These are phyloP conservation scores for Yamadazyma pseudoaaseri DNA, from an alignment of 1,139 yeast species.

Conservation along the genomic window DNA sequence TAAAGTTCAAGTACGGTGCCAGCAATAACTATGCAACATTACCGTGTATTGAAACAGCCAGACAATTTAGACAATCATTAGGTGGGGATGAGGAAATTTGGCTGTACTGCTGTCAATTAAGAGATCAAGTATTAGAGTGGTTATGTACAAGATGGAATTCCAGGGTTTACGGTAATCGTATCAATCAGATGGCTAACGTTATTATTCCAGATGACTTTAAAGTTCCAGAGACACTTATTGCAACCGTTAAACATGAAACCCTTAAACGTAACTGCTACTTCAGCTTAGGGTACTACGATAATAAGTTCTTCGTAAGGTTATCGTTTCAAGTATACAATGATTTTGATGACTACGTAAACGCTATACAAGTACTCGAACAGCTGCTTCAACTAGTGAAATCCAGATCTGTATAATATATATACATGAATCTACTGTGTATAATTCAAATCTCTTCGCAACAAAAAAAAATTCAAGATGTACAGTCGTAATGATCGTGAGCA, in stretches of 20 bases:
- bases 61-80: slow-evolving; percentile 45
- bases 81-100: slow-evolving; percentile 57
- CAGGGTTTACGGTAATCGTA: slow-evolving; percentile 26
- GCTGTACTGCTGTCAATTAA: slow-evolving; percentile 43
- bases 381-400: not conserved
- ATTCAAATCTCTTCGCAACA: slow-evolving; percentile 11
- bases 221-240: slow-evolving; percentile 8
- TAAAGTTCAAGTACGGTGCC: slow-evolving; percentile 6
- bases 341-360: slow-evolving; percentile 49
- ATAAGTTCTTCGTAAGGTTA: slow-evolving; percentile 47
- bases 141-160: slow-evolving; percentile 41
- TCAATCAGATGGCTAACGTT: slow-evolving; percentile 21
- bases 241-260: not conserved
- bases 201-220: slow-evolving; percentile 38
- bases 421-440: not conserved
- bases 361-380: slow-evolving; percentile 28
- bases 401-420: not conserved
- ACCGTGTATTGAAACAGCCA: slow-evolving; percentile 34
- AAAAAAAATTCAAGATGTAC: slow-evolving; percentile 8
- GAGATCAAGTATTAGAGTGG: slow-evolving; percentile 31
- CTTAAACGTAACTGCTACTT: not conserved
- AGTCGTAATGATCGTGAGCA: slow-evolving; percentile 5
- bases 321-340: slow-evolving; percentile 63
- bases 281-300: slow-evolving; percentile 28
- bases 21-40: slow-evolving; percentile 28